A percentile compares a stretch with the other conserved stretches of the same genome.
Evolutionary conservation across 129 eudicot genomes (phyloP).

Genomic region (Helichrysum umbraculigerum): DNA sequence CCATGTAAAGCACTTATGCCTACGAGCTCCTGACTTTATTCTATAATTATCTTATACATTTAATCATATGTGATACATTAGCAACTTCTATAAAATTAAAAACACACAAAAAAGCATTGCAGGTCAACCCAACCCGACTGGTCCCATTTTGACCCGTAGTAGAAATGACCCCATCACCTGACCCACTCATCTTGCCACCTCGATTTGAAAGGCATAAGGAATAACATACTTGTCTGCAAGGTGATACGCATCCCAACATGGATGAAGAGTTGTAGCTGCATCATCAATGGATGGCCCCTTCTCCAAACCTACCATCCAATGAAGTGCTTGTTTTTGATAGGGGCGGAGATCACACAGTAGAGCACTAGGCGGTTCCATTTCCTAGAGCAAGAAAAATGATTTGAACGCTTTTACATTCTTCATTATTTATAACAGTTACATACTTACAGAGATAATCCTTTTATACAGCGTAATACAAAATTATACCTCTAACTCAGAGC

Average conservation of each 20-base stretch:
- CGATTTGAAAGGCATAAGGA: background rate
- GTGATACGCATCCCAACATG: slow-evolving; percentile 95
- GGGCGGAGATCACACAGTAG: slow-evolving; percentile 89
- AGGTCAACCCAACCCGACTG: background rate
- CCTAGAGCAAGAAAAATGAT: slow-evolving; percentile 44
- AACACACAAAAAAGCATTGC: background rate
- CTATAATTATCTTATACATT: background rate
- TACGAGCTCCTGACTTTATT: background rate
- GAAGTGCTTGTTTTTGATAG: slow-evolving; percentile 96
- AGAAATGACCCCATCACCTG: background rate
- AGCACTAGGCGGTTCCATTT: slow-evolving; percentile 83
- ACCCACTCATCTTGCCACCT: slow-evolving; percentile 7
- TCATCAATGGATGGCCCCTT: slow-evolving; percentile 74
- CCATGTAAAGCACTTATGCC: background rate
- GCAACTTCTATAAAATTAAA: too few species aligned
- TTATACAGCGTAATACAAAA: background rate
- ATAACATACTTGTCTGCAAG: slow-evolving; percentile 71
- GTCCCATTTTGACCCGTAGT: background rate
- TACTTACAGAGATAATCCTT: background rate
- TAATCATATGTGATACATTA: too few species aligned
- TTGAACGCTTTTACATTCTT: background rate
- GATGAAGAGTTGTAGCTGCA: slow-evolving; percentile 86
- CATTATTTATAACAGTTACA: background rate
- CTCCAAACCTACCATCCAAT: slow-evolving; percentile 89
- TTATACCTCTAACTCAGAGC: slow-evolving; percentile 78